phyloP scores from a whole-genome alignment of 208 protist genomes.

The Trypanosoma rangeli region DNA sequence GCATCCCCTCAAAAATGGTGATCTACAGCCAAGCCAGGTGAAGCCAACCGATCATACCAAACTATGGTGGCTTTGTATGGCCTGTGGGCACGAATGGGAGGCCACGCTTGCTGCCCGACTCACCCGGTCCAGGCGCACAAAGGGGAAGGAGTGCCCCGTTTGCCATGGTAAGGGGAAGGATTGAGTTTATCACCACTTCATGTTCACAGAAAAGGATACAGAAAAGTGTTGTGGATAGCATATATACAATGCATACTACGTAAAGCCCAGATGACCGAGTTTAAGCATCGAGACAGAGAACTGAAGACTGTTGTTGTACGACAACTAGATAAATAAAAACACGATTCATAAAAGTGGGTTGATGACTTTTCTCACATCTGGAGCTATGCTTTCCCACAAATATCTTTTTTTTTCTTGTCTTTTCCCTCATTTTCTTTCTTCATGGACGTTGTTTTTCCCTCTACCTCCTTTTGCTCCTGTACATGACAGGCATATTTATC shows the following conservation, averaged over 20 bases:
- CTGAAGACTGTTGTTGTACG: no score
- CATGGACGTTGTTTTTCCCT: background rate
- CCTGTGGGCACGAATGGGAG: conserved; percentile 76
- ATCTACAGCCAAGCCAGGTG: conserved; percentile 63
- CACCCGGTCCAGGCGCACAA: conserved; percentile 21
- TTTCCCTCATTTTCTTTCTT: no score
- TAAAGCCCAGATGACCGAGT: background rate
- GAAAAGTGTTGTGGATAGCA: background rate
- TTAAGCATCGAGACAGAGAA: background rate
- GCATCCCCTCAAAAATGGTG: conserved; percentile 84
- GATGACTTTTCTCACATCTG: no score
- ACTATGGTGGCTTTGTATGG: conserved; percentile 81
- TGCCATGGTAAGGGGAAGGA: conserved; percentile 43
- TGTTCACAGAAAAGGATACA: conserved; percentile 13
- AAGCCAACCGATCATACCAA: conserved; percentile 49
- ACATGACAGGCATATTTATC: background rate
- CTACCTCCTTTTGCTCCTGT: background rate
- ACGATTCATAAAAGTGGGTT: no score
- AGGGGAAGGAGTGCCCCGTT: conserved; percentile 47
- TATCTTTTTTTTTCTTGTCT: no score
- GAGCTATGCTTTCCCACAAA: no score
- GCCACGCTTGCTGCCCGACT: conserved; percentile 60
- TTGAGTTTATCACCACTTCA: background rate
- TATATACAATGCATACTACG: background rate
- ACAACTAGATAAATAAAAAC: no score